These are phyloP conservation scores for Cyclotella kingstonii DNA, from an alignment of 108 stramenopile genomes.

Conservation along the genomic window DNA sequence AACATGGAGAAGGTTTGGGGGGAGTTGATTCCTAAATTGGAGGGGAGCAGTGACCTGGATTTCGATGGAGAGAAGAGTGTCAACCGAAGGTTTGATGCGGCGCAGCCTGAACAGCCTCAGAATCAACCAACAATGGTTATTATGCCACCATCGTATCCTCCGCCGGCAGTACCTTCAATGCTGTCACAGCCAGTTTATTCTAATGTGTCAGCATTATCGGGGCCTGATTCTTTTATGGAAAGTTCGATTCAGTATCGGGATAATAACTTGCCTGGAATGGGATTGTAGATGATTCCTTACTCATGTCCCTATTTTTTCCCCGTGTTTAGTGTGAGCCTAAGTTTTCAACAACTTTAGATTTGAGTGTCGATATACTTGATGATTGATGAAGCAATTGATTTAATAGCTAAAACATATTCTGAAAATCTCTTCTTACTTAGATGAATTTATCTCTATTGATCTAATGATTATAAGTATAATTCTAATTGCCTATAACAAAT, in stretches of 20 bases:
- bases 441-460: neutral
- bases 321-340: no score
- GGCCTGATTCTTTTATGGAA: slow-evolving; percentile 26
- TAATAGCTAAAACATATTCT: no score
- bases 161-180: slow-evolving; percentile 20
- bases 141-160: slow-evolving; percentile 22
- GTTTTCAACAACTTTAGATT: no score
- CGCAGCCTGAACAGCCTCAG: neutral
- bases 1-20: slow-evolving; percentile 93
- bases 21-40: slow-evolving; percentile 82
- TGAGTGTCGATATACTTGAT: no score
- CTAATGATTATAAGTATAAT: no score
- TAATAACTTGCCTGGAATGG: slow-evolving; percentile 32
- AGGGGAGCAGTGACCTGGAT: slow-evolving; percentile 27
- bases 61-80: neutral
- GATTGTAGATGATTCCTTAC: slow-evolving; percentile 19
- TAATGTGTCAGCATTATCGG: slow-evolving; percentile 21
- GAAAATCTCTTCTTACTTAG: neutral
- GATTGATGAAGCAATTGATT: no score
- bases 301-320: no score
- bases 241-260: slow-evolving; percentile 45
- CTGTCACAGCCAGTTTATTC: slow-evolving; percentile 30
- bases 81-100: neutral
- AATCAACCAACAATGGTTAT: slow-evolving; percentile 17
- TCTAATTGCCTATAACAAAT: neutral